These are phyloP conservation scores for Claviceps digitariae DNA, from an alignment of 2,329 filamentous ascomycete genomes.

Conservation along the genomic window DNA sequence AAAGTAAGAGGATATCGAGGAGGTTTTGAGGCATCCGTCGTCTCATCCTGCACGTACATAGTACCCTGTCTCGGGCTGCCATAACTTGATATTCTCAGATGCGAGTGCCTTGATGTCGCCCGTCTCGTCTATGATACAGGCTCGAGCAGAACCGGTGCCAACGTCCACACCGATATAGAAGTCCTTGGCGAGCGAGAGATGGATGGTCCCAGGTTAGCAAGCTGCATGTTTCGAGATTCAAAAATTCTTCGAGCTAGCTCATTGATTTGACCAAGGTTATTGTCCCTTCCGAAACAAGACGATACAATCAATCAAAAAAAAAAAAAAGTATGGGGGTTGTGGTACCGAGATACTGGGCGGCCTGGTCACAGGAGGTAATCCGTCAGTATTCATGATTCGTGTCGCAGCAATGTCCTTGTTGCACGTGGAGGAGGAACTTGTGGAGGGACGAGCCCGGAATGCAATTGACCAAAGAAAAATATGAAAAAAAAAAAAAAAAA, in stretches of 20 bases:
- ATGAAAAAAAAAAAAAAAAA: not conserved
- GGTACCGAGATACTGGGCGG: conserved; percentile 20
- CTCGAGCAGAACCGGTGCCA: conserved; percentile 86
- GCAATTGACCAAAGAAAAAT: not conserved
- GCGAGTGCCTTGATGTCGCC: conserved; percentile 75
- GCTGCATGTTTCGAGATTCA: not conserved
- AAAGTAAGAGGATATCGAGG: not conserved
- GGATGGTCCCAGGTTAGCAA: not conserved
- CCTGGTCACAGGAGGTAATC: conserved; percentile 16
- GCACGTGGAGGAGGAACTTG: not conserved
- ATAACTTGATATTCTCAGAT: conserved; percentile 64
- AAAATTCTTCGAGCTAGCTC: not conserved
- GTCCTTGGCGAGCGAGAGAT: conserved; percentile 25
- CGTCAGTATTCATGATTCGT: conserved; percentile 11
- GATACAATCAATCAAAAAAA: too few species aligned
- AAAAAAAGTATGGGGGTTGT: too few species aligned
- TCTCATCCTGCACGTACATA: conserved; percentile 36
- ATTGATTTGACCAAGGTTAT: not conserved
- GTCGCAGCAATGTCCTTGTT: conserved; percentile 4
- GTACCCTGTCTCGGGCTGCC: conserved; percentile 63
- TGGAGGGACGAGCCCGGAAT: not conserved
- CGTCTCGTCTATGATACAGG: conserved; percentile 84
- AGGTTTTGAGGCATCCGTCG: not conserved
- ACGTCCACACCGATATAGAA: conserved; percentile 83
- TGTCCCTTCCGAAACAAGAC: too few species aligned